Percentiles rank a stretch among this genome's conserved stretches.
These are phyloP conservation scores for Hansenula anomala DNA, from an alignment of 1,139 yeast genomes.

Conservation along the genomic window DNA sequence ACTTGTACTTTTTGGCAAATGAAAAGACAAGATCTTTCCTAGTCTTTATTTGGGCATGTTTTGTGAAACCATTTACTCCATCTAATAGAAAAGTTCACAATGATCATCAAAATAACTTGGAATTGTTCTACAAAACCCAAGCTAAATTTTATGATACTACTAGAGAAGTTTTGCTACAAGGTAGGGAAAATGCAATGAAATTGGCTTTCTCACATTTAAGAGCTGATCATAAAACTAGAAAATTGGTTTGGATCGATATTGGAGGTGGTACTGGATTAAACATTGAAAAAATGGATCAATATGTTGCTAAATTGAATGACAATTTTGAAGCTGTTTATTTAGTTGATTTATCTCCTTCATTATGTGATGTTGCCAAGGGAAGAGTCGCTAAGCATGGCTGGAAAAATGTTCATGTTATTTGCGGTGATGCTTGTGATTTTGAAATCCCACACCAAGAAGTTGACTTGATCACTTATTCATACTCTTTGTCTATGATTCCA, in stretches of 20 bases:
- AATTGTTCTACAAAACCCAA: slow-evolving; percentile 68
- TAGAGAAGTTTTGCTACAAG: slow-evolving; percentile 58
- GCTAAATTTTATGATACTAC: slow-evolving; percentile 74
- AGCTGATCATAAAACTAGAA: slow-evolving; percentile 26
- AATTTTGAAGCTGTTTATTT: slow-evolving; percentile 64
- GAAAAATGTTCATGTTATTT: slow-evolving; percentile 62
- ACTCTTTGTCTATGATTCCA: slow-evolving; percentile 83
- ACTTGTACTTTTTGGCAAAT: slow-evolving; percentile 5
- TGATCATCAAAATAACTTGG: slow-evolving; percentile 64
- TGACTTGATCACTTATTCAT: slow-evolving; percentile 71
- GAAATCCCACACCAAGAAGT: slow-evolving; percentile 39
- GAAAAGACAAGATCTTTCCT: slow-evolving; percentile 15
- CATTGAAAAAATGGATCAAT: slow-evolving; percentile 66
- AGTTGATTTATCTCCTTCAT: slow-evolving; percentile 72
- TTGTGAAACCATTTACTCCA: slow-evolving; percentile 59
- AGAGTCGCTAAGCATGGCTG: slow-evolving; percentile 52
- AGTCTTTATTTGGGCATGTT: slow-evolving; percentile 45
- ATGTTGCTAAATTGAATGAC: slow-evolving; percentile 39
- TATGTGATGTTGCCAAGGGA: slow-evolving; percentile 64
- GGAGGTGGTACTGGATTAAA: slow-evolving; percentile 88
- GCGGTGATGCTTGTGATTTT: slow-evolving; percentile 76
- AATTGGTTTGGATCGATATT: slow-evolving; percentile 74
- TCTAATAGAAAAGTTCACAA: slow-evolving; percentile 33
- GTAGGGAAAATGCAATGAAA: slow-evolving; percentile 61
- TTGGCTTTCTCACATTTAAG: slow-evolving; percentile 53